A percentile compares a stretch with the other conserved stretches of the same genome.
These are phyloP conservation scores for Codiaeum variegatum DNA, from an alignment of 441 rosid genomes.

Conservation along the genomic window DNA sequence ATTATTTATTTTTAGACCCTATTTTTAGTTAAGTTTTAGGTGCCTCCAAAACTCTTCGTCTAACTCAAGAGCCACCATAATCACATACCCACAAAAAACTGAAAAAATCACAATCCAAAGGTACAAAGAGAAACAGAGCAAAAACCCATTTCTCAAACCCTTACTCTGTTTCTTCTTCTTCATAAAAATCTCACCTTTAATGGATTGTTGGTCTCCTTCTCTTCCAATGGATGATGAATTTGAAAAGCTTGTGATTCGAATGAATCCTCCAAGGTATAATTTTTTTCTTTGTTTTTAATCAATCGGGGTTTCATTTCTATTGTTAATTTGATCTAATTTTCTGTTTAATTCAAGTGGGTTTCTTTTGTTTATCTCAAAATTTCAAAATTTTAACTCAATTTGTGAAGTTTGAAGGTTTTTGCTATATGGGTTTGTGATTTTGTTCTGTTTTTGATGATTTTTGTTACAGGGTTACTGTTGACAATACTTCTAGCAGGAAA, in stretches of 20 bases:
- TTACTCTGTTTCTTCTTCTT: neutral
- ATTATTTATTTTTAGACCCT: neutral
- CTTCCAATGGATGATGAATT: constrained; percentile 56
- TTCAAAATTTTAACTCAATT: constrained; percentile 19
- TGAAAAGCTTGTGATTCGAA: constrained; percentile 64
- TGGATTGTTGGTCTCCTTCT: constrained; percentile 67
- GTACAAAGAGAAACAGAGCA: neutral
- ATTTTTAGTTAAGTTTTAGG: constrained; percentile 13
- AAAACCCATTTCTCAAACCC: constrained; percentile 13
- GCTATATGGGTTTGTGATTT: constrained; percentile 17
- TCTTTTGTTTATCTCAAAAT: constrained; percentile 12
- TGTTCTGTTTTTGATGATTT: constrained; percentile 19
- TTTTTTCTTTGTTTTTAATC: neutral
- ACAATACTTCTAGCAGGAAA: constrained; percentile 53
- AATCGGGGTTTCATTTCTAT: constrained; percentile 4
- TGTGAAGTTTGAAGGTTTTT: constrained; percentile 9
- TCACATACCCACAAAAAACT: constrained; percentile 19
- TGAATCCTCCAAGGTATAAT: constrained; percentile 72
- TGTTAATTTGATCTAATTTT: neutral
- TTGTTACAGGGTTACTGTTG: constrained; percentile 63
- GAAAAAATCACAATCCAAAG: constrained; percentile 23
- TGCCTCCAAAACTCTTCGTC: constrained; percentile 47
- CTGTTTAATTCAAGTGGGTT: constrained; percentile 20
- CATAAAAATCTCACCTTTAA: constrained; percentile 4
- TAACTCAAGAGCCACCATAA: constrained; percentile 42